Evolutionary conservation across 495 filamentous ascomycete genomes (phyloP).

Genomic region (Penicillium bovifimosum): DNA sequence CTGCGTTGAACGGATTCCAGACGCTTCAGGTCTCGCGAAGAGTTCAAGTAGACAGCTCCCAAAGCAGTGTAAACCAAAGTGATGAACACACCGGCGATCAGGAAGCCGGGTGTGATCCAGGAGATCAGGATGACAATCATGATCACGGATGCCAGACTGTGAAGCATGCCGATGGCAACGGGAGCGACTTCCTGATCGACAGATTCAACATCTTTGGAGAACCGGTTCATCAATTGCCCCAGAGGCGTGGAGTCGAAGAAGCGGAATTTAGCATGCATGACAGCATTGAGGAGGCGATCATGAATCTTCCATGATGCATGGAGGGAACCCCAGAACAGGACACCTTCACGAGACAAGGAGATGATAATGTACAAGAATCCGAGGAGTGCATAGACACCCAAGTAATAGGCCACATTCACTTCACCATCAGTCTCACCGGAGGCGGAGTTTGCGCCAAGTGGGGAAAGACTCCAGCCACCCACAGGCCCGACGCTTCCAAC

Average conservation of each 20-base stretch:
- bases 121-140: conserved; percentile 92
- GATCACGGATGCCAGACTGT: conserved; percentile 66
- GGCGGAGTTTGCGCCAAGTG: conserved; percentile 23
- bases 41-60: conserved; percentile 81
- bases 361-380: conserved; percentile 66
- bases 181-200: conserved; percentile 95
- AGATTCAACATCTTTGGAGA: conserved; percentile 94
- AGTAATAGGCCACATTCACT: conserved; percentile 79
- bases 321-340: conserved; percentile 89
- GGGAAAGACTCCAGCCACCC: conserved; percentile 25
- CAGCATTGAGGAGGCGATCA: conserved; percentile 64
- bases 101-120: conserved; percentile 84
- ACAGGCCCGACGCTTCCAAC: conserved; percentile 35
- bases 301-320: conserved; percentile 85
- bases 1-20: conserved; percentile 92
- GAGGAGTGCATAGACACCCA: conserved; percentile 74
- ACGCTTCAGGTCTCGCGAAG: conserved; percentile 89
- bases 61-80: conserved; percentile 74
- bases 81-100: conserved; percentile 84
- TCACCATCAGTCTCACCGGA: conserved; percentile 31
- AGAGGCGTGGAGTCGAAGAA: conserved; percentile 98
- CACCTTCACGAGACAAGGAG: conserved; percentile 72
- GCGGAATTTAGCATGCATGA: conserved; percentile 86
- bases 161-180: conserved; percentile 71
- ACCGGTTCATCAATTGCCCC: conserved; percentile 96